phyloP scores from a whole-genome alignment of 2,329 filamentous ascomycete species.

The Apiospora saccharicola region DNA sequence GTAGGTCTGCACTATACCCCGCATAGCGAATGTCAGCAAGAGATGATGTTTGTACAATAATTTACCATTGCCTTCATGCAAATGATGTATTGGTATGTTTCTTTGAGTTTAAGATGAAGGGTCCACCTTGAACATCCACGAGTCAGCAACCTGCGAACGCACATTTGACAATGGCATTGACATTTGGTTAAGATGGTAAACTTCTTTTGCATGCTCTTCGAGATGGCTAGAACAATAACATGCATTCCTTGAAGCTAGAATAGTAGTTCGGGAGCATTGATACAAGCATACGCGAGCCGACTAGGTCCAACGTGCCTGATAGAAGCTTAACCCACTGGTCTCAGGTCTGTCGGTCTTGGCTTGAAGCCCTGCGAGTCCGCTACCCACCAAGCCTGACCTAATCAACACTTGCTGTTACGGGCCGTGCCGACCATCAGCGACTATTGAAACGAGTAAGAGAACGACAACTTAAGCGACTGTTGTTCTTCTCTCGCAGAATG shows the following conservation, averaged over 20 bases:
- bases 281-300: no score
- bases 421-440: neutral
- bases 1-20: neutral
- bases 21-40: neutral
- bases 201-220: neutral
- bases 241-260: no score
- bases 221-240: neutral
- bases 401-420: neutral
- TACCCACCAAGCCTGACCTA: neutral
- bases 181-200: neutral
- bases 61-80: neutral
- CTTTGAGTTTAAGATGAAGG: no score
- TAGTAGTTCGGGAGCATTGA: neutral
- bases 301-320: no score
- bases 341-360: no score
- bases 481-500: no score
- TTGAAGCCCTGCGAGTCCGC: neutral
- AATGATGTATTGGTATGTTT: no score
- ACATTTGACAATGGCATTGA: no score
- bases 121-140: no score
- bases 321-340: no score
- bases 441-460: neutral
- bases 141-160: no score
- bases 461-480: neutral
- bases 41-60: neutral